Conservation (phyloP, 1,284 basidiomycete species). For the Ustilago trichophora region DNA sequence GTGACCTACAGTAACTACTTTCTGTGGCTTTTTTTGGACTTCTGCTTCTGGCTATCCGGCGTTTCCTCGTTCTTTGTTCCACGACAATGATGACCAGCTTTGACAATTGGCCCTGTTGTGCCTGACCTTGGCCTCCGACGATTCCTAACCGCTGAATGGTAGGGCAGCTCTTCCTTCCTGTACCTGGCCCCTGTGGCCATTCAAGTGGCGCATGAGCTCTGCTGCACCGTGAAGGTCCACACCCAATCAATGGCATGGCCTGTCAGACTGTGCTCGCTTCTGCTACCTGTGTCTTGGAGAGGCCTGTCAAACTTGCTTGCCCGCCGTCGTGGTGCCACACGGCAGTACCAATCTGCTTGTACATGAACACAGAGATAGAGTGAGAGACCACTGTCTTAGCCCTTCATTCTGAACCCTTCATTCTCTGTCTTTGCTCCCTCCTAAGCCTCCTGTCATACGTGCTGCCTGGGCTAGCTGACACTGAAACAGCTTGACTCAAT, state of each 20-base stretch:
- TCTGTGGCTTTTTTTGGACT: neutral
- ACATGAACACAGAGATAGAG: too few relatives aligned
- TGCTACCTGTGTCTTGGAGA: neutral
- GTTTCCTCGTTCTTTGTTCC: slow-evolving; percentile 4
- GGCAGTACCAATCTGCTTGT: neutral
- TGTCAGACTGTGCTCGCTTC: slow-evolving; percentile 33
- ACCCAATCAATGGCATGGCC: slow-evolving; percentile 16
- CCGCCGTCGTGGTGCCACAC: neutral
- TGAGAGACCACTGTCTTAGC: too few relatives aligned
- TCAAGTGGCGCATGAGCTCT: slow-evolving; percentile 12
- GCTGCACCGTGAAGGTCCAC: slow-evolving; percentile 3
- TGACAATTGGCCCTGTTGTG: neutral
- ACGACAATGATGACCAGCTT: neutral
- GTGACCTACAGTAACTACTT: too few relatives aligned
- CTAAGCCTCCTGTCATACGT: slow-evolving; percentile 18
- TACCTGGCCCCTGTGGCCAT: neutral
- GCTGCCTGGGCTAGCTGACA: slow-evolving; percentile 13
- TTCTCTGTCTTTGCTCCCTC: too few relatives aligned
- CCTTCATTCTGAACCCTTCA: neutral
- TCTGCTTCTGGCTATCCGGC: slow-evolving; percentile 4
- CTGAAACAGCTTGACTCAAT: slow-evolving; percentile 25
- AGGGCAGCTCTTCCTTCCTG: too few relatives aligned
- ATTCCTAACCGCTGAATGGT: neutral
- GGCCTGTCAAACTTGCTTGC: slow-evolving; percentile 13
- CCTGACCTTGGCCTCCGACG: slow-evolving; percentile 8